phyloP scores from a whole-genome alignment of 2,329 filamentous ascomycete species.

The Diaporthe amygdali region DNA sequence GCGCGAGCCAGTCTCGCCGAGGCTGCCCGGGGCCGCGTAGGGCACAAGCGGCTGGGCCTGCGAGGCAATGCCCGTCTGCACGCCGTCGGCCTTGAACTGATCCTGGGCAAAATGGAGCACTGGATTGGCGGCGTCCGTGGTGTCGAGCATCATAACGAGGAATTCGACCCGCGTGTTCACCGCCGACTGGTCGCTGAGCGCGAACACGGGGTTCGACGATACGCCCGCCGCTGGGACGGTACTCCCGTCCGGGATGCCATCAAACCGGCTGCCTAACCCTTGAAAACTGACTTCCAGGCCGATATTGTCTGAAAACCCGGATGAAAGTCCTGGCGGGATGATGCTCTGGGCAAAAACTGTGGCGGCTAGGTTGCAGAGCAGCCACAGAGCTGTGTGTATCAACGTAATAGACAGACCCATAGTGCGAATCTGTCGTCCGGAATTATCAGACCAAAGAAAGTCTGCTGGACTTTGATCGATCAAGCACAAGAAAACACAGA shows the following conservation, averaged over 20 bases:
- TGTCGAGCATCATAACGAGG: constrained; percentile 12
- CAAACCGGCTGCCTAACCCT: neutral
- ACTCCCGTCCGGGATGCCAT: neutral
- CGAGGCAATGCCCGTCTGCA: neutral
- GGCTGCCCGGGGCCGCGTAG: neutral
- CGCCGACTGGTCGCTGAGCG: neutral
- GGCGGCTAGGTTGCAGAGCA: neutral
- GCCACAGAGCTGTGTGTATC: neutral
- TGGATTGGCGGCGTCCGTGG: neutral
- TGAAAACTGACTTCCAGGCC: constrained; percentile 5
- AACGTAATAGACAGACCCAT: neutral
- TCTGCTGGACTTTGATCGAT: neutral
- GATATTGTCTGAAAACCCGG: neutral
- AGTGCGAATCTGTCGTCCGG: neutral
- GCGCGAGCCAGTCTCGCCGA: constrained; percentile 3
- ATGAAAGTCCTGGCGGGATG: neutral
- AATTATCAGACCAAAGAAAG: constrained; percentile 9
- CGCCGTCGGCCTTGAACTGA: constrained; percentile 1
- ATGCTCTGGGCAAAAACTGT: neutral
- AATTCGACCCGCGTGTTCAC: neutral
- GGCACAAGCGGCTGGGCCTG: constrained; percentile 1
- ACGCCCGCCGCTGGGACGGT: neutral
- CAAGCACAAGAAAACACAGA: neutral
- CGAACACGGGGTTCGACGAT: neutral
- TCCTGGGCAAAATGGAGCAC: constrained; percentile 9